phyloP scores from a whole-genome alignment of 306 rosid species.

The Vigna angularis region DNA sequence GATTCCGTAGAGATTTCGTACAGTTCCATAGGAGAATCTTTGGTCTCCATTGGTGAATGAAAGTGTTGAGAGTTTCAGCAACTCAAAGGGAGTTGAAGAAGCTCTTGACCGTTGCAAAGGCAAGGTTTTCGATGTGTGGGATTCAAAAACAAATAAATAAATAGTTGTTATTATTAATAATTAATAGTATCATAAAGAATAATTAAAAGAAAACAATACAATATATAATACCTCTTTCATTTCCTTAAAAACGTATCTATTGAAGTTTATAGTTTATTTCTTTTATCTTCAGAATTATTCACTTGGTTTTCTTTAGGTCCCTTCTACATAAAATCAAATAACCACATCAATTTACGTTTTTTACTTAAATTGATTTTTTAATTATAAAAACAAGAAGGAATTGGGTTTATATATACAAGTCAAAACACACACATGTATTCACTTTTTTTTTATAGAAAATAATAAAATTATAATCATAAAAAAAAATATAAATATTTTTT shows the following conservation, averaged over 20 bases:
- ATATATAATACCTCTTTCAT: neutral
- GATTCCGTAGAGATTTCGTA: slow-evolving; percentile 39
- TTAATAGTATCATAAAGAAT: neutral
- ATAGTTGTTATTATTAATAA: neutral
- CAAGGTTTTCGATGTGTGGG: neutral
- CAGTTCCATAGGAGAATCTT: slow-evolving; percentile 9
- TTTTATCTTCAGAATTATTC: neutral
- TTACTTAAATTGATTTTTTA: too few species aligned
- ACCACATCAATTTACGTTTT: too few species aligned
- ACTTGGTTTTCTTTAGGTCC: neutral
- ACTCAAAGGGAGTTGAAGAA: neutral
- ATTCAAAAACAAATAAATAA: slow-evolving; percentile 1
- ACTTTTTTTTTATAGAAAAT: too few species aligned
- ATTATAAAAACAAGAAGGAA: too few species aligned
- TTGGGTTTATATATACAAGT: too few species aligned
- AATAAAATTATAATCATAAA: too few species aligned
- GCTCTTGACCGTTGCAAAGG: neutral
- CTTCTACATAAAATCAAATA: neutral
- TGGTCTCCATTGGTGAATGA: slow-evolving; percentile 51
- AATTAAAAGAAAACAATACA: neutral
- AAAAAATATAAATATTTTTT: too few species aligned
- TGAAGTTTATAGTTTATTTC: neutral
- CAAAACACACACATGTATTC: too few species aligned
- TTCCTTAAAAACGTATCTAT: neutral
- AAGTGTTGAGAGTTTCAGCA: neutral